These are phyloP conservation scores for Rhynchospora pubera DNA, from an alignment of 176 grass and related monocot species.

Conservation along the genomic window DNA sequence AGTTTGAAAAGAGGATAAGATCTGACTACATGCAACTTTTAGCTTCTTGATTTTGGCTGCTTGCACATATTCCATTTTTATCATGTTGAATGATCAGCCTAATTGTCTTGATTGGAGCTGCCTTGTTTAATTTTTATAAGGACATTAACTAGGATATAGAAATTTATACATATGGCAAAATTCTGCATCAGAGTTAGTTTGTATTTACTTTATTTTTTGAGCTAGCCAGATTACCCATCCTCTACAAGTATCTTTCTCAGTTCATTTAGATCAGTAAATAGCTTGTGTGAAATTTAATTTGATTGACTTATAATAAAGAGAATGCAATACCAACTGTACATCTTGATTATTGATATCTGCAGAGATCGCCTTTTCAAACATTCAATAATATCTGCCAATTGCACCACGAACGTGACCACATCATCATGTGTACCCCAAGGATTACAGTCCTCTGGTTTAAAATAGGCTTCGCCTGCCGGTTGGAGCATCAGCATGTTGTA, in stretches of 20 bases:
- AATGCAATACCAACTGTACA: no score
- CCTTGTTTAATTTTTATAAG: not conserved
- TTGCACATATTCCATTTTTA: not conserved
- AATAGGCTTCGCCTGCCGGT: no score
- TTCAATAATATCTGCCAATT: no score
- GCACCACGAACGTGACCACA: no score
- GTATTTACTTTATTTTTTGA: not conserved
- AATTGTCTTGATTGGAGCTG: not conserved
- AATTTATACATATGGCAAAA: not conserved
- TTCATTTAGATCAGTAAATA: not conserved
- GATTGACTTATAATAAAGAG: no score
- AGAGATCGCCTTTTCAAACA: no score
- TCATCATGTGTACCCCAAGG: no score
- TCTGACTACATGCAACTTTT: not conserved
- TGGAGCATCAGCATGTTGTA: no score
- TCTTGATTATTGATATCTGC: no score
- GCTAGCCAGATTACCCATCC: not conserved
- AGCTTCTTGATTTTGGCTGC: not conserved
- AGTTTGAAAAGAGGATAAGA: not conserved
- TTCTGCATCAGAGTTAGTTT: constrained; percentile 1
- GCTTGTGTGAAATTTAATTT: not conserved
- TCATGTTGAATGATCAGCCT: not conserved
- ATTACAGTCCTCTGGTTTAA: no score
- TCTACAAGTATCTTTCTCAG: not conserved
- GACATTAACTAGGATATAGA: not conserved